Evolutionary conservation across 2,329 filamentous ascomycete species (phyloP).

Genomic region (Fusarium continuum): DNA sequence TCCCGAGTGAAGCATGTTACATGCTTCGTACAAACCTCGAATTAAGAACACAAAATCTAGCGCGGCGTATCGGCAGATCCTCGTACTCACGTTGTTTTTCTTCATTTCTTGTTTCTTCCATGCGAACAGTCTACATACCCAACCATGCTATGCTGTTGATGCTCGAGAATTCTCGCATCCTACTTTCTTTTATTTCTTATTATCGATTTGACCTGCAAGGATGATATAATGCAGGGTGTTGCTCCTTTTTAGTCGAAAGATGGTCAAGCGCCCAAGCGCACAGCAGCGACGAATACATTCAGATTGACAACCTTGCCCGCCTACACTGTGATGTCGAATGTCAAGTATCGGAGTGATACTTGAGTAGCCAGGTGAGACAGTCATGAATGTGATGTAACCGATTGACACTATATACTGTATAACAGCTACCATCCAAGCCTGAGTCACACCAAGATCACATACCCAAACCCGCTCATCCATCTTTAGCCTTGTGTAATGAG

Average conservation of each 20-base stretch:
- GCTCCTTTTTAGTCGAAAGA: conserved; percentile 9
- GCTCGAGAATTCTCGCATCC: conserved; percentile 24
- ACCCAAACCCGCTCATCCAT: neutral
- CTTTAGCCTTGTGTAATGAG: neutral
- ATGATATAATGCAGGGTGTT: neutral
- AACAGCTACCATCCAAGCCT: conserved; percentile 16
- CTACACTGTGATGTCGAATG: neutral
- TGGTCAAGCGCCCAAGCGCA: conserved; percentile 24
- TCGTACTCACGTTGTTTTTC: conserved; percentile 6
- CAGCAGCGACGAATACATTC: conserved; percentile 2
- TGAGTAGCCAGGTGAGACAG: neutral
- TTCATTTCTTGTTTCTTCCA: neutral
- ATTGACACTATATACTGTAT: conserved; percentile 22
- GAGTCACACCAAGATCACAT: conserved; percentile 15
- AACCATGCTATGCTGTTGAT: neutral
- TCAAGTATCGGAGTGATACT: neutral
- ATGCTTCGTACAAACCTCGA: conserved; percentile 7
- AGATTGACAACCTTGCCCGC: neutral
- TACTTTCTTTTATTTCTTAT: neutral
- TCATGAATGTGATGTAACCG: neutral
- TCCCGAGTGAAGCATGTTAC: conserved; percentile 13
- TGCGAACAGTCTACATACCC: conserved; percentile 10
- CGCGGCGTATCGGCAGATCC: conserved; percentile 30
- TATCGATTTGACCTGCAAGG: neutral
- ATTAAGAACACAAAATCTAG: conserved; percentile 30